phyloP scores from a whole-genome alignment of 768 basidiomycete genomes.

The Termitomyces sp. region DNA sequence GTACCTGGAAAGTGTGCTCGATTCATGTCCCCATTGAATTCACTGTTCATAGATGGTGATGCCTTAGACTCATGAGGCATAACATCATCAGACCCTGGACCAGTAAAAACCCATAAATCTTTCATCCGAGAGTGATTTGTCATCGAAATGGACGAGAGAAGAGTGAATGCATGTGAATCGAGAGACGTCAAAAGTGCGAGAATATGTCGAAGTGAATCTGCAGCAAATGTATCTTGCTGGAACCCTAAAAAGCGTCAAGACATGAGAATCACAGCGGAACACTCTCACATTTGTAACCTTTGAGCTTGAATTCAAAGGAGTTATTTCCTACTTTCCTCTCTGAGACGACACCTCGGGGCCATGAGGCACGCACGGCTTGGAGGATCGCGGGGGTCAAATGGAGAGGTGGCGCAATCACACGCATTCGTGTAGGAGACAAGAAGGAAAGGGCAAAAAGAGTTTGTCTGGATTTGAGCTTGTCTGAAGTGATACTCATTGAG shows the following conservation, averaged over 20 bases:
- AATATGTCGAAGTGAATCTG: constrained; percentile 69
- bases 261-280: constrained; percentile 12
- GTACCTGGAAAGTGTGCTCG: constrained; percentile 12
- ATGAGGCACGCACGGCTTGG: constrained; percentile 70
- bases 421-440: constrained; percentile 56
- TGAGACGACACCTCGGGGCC: constrained; percentile 74
- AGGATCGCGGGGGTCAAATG: constrained; percentile 74
- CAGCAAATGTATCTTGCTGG: constrained; percentile 68
- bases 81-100: constrained; percentile 31
- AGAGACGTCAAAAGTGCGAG: constrained; percentile 60
- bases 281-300: constrained; percentile 67
- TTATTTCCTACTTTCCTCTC: constrained; percentile 72
- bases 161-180: constrained; percentile 60
- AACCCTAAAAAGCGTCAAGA: constrained; percentile 45
- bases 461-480: constrained; percentile 29
- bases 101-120: constrained; percentile 75
- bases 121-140: constrained; percentile 67
- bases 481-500: constrained; percentile 30
- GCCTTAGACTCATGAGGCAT: constrained; percentile 25
- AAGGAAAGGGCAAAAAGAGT: constrained; percentile 72
- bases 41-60: constrained; percentile 20
- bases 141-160: constrained; percentile 66
- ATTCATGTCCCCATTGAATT: constrained; percentile 17
- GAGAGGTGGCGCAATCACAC: constrained; percentile 73
- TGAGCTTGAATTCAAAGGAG: constrained; percentile 75